These are phyloP conservation scores for Puccinia coronata DNA, from an alignment of 1,284 basidiomycete genomes.

Conservation along the genomic window DNA sequence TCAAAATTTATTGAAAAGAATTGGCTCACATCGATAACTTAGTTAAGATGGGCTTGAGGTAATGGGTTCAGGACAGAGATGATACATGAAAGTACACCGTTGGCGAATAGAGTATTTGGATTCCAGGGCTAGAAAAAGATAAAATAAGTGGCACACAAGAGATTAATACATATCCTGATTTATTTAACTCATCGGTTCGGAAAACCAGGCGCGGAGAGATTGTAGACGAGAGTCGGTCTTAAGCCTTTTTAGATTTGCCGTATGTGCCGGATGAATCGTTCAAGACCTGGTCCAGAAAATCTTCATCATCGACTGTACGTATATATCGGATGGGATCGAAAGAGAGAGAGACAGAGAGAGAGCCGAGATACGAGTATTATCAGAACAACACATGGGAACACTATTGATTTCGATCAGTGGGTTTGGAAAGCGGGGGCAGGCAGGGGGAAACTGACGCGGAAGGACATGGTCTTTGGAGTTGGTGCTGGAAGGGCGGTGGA, in stretches of 20 bases:
- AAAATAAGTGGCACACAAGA: too few species aligned
- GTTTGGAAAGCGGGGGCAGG: background rate
- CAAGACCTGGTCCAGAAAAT: conserved; percentile 47
- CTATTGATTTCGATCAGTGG: background rate
- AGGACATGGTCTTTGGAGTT: background rate
- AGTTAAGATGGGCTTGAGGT: too few species aligned
- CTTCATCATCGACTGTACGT: conserved; percentile 48
- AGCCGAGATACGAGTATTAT: too few species aligned
- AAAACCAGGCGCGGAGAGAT: background rate
- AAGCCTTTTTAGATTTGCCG: conserved; percentile 23
- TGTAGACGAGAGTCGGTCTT: background rate
- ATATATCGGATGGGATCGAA: background rate
- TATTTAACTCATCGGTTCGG: too few species aligned
- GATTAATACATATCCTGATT: too few species aligned
- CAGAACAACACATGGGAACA: too few species aligned
- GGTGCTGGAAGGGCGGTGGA: background rate
- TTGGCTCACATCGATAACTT: too few species aligned
- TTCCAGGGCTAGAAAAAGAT: too few species aligned
- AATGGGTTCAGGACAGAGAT: too few species aligned
- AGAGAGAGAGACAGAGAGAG: background rate
- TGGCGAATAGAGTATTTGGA: too few species aligned
- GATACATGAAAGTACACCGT: too few species aligned
- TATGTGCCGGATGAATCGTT: conserved; percentile 45
- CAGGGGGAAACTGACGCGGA: conserved; percentile 3
- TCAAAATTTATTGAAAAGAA: too few species aligned